phyloP scores from a whole-genome alignment of 129 eudicot species.

The Cynara cardunculus region DNA sequence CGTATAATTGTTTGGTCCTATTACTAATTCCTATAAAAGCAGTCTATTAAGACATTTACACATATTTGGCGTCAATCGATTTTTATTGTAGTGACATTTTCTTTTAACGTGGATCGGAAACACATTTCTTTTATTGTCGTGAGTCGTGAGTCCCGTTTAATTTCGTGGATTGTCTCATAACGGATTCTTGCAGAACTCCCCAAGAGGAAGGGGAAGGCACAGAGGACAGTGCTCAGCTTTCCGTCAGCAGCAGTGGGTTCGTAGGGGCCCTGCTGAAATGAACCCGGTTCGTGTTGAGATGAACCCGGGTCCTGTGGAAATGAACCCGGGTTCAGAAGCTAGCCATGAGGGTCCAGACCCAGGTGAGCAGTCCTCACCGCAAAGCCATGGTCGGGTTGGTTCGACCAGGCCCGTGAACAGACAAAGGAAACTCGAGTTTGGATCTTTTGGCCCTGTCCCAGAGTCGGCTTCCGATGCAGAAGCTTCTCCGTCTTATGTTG shows the following conservation, averaged over 20 bases:
- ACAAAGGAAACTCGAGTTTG: conserved; percentile 39
- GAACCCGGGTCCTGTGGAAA: neutral
- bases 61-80: neutral
- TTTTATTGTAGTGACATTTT: neutral
- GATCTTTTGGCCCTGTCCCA: conserved; percentile 35
- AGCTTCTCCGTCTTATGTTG: conserved; percentile 15
- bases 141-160: neutral
- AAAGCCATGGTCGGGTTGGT: conserved; percentile 20
- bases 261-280: neutral
- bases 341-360: conserved; percentile 9
- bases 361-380: conserved; percentile 16
- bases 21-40: no score
- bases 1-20: neutral
- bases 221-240: conserved; percentile 1
- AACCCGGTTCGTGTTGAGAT: neutral
- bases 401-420: neutral
- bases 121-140: no score
- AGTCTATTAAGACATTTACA: no score
- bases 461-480: conserved; percentile 1
- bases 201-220: conserved; percentile 27
- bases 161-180: neutral
- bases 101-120: neutral
- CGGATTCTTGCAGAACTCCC: neutral
- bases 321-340: conserved; percentile 8
- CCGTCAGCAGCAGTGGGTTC: conserved; percentile 12